Evolutionary conservation across 2,329 filamentous ascomycete species (phyloP).

Genomic region (Tolypocladium tropicale): DNA sequence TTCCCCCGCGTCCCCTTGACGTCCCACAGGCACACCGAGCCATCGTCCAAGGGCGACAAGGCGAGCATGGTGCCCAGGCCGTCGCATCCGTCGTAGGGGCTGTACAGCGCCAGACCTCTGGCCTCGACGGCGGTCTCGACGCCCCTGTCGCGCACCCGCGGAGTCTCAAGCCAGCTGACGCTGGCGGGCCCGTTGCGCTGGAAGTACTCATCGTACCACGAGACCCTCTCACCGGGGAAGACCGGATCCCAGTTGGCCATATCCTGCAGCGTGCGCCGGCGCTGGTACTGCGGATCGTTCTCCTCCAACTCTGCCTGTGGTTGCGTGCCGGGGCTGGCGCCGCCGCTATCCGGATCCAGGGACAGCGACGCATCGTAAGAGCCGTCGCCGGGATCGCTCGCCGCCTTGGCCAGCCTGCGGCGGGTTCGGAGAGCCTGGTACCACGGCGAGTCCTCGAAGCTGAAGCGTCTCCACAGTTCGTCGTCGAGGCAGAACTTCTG

Average conservation of each 20-base stretch:
- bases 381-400: constrained; percentile 4
- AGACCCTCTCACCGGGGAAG: constrained; percentile 58
- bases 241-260: constrained; percentile 77
- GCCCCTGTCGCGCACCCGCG: constrained; percentile 31
- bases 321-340: neutral
- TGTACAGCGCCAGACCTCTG: constrained; percentile 61
- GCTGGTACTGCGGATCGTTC: neutral
- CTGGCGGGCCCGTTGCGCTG: constrained; percentile 67
- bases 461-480: constrained; percentile 64
- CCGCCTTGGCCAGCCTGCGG: constrained; percentile 21
- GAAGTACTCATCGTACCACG: constrained; percentile 86
- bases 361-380: constrained; percentile 9
- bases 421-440: constrained; percentile 46
- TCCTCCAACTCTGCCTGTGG: neutral
- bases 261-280: constrained; percentile 32
- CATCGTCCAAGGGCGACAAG: constrained; percentile 74
- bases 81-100: constrained; percentile 39
- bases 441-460: constrained; percentile 60
- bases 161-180: constrained; percentile 66
- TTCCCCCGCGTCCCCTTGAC: constrained; percentile 43
- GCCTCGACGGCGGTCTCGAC: constrained; percentile 48
- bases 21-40: constrained; percentile 83
- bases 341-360: neutral
- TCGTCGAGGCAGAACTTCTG: constrained; percentile 62
- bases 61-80: constrained; percentile 38